These are phyloP conservation scores for Fusarium haematococcum DNA, from an alignment of 2,329 filamentous ascomycete genomes.

Conservation along the genomic window DNA sequence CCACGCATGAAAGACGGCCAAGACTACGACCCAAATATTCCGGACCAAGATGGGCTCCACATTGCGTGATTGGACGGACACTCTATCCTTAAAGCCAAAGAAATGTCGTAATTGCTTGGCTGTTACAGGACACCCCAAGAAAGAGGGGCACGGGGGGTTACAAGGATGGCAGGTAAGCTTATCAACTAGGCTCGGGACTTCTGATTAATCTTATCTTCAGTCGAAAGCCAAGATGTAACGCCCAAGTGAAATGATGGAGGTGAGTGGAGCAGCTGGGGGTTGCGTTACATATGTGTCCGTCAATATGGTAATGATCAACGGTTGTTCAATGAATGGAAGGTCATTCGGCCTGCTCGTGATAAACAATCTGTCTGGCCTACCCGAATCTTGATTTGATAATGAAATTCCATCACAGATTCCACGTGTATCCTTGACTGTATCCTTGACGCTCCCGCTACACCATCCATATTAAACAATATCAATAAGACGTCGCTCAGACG, in stretches of 20 bases:
- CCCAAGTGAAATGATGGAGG: neutral
- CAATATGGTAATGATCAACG: neutral
- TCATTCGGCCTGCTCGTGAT: neutral
- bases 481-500: neutral
- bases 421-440: neutral
- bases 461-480: neutral
- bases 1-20: neutral
- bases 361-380: neutral
- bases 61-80: neutral
- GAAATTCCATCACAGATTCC: neutral
- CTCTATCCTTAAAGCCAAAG: neutral
- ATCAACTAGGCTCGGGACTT: neutral
- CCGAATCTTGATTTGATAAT: neutral
- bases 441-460: neutral
- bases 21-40: neutral
- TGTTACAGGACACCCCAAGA: neutral
- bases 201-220: neutral
- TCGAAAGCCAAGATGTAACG: neutral
- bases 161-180: slow-evolving; percentile 3
- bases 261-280: neutral
- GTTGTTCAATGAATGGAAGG: neutral
- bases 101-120: slow-evolving; percentile 1
- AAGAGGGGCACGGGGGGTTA: neutral
- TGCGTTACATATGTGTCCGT: neutral
- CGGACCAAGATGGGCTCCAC: neutral